Percentiles rank a stretch among this genome's conserved stretches.
These are phyloP conservation scores for Aspergillus ochraceus DNA, from an alignment of 2,329 filamentous ascomycete species.

Conservation along the genomic window DNA sequence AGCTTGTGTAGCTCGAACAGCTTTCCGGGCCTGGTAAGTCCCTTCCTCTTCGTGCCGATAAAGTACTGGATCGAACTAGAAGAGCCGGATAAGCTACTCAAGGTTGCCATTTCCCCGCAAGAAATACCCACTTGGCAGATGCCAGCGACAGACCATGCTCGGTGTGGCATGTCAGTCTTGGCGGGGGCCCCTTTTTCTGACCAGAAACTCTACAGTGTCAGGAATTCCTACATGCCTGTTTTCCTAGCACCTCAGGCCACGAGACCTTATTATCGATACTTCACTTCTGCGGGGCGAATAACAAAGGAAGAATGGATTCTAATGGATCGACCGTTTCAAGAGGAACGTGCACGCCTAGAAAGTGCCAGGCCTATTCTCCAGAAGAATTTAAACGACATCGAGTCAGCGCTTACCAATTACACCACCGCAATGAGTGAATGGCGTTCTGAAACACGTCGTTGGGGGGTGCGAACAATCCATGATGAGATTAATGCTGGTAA, in stretches of 20 bases:
- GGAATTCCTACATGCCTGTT: not conserved
- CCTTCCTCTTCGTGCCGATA: not conserved
- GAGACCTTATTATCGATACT: not conserved
- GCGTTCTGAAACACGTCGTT: not conserved
- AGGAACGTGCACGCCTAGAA: not conserved
- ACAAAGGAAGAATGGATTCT: not conserved
- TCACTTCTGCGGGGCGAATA: not conserved
- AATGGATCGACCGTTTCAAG: not conserved
- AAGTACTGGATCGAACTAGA: not conserved
- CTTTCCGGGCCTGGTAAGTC: not conserved
- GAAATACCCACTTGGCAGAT: not conserved
- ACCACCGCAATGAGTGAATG: not conserved
- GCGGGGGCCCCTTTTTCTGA: not conserved
- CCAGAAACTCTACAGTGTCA: not conserved
- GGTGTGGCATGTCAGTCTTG: not conserved
- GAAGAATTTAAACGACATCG: not conserved
- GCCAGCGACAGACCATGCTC: not conserved
- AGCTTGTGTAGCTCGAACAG: not conserved
- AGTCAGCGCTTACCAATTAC: not conserved
- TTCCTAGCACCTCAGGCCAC: not conserved
- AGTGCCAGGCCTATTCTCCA: not conserved
- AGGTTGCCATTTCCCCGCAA: not conserved
- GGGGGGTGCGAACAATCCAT: not conserved
- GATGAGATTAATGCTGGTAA: not conserved
- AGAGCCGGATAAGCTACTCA: not conserved